Evolutionary conservation across 2,329 filamentous ascomycete genomes (phyloP).

Genomic region (Ambrosiella xylebori): DNA sequence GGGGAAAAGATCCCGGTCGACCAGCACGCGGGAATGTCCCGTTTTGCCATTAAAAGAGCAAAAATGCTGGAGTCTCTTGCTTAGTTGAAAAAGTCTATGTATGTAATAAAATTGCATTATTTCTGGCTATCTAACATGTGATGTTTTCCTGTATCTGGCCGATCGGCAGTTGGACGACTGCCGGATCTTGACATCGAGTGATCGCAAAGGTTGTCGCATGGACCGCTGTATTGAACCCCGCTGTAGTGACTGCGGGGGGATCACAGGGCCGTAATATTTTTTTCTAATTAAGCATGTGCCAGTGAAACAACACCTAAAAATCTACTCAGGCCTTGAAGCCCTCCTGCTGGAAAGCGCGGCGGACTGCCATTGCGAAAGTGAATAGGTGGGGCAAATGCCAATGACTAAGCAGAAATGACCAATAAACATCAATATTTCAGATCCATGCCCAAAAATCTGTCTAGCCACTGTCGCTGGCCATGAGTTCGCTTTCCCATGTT

Average conservation of each 20-base stretch:
- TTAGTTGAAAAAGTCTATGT: not conserved
- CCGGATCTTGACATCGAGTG: not conserved
- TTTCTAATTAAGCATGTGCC: no score
- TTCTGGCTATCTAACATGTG: not conserved
- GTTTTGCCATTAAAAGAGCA: constrained; percentile 8
- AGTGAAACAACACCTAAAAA: no score
- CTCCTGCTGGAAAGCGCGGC: no score
- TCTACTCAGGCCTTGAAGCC: no score
- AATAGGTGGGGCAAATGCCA: constrained; percentile 5
- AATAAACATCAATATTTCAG: constrained; percentile 3
- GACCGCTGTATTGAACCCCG: not conserved
- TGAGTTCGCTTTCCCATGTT: not conserved
- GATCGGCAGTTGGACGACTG: not conserved
- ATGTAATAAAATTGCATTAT: not conserved
- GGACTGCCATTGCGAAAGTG: not conserved
- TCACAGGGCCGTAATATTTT: no score
- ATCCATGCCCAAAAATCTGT: constrained; percentile 9
- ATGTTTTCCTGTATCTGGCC: not conserved
- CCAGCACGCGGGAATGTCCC: constrained; percentile 9
- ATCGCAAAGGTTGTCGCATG: not conserved
- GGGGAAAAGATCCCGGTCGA: constrained; percentile 5
- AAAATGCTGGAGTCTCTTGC: not conserved
- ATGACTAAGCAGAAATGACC: constrained; percentile 7
- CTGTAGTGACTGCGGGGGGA: not conserved
- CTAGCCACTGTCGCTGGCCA: constrained; percentile 2